Percentiles rank a stretch among this genome's conserved stretches.
phyloP scores from a whole-genome alignment of 306 rosid species.

The Luffa aegyptiaca region DNA sequence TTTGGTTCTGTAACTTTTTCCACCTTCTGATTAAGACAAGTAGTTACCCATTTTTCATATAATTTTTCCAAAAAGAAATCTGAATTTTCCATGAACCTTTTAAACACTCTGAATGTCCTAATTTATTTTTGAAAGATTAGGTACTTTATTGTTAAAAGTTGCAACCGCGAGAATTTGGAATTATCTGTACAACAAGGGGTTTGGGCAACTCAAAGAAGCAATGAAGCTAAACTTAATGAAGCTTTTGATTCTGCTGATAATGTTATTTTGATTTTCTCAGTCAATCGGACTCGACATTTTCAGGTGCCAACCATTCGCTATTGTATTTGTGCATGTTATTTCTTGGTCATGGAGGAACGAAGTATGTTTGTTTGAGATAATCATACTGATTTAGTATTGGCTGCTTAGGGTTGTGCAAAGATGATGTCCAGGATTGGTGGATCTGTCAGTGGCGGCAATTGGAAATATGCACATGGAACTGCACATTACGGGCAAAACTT shows the following conservation, averaged over 20 bases:
- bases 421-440: conserved; percentile 99
- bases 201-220: conserved; percentile 99
- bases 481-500: conserved; percentile 98
- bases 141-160: conserved; percentile 99
- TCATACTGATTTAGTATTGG: not conserved
- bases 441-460: conserved; percentile 91
- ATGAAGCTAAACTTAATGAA: conserved; percentile 94
- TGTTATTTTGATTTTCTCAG: conserved; percentile 94
- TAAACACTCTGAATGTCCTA: conserved; percentile 17
- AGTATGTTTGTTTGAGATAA: not conserved
- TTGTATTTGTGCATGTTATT: not conserved
- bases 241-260: conserved; percentile 93
- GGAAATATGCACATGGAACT: conserved; percentile 99
- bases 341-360: not conserved
- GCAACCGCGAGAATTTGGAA: conserved; percentile 99
- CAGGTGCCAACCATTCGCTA: conserved; percentile 39
- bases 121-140: conserved; percentile 46
- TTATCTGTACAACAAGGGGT: conserved; percentile 99
- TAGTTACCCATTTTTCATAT: not conserved
- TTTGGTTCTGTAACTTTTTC: not conserved
- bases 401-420: conserved; percentile 91
- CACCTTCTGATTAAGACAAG: not conserved
- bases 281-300: conserved; percentile 95
- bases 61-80: not conserved
- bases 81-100: not conserved